A percentile compares a stretch with the other conserved stretches of the same genome.
phyloP scores from a whole-genome alignment of 1,284 basidiomycete species.

The Sparassis latifolia region DNA sequence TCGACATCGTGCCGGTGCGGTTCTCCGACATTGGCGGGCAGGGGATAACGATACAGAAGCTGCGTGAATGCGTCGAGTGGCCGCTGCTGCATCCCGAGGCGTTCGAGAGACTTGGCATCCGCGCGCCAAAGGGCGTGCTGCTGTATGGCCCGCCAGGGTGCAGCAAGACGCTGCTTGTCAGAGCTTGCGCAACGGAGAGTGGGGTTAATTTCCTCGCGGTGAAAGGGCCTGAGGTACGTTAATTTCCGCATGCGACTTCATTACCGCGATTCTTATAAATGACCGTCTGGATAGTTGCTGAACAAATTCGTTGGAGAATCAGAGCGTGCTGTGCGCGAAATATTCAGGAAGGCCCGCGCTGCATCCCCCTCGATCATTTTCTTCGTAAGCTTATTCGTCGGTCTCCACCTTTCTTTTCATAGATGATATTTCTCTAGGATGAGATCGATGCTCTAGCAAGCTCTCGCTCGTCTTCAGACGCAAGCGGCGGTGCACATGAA shows the following conservation, averaged over 20 bases:
- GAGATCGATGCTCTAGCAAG: slow-evolving; percentile 94
- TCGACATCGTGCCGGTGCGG: slow-evolving; percentile 78
- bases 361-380: slow-evolving; percentile 95
- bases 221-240: slow-evolving; percentile 87
- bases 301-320: slow-evolving; percentile 99
- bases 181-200: slow-evolving; percentile 91
- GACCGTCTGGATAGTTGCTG: slow-evolving; percentile 52
- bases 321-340: slow-evolving; percentile 89
- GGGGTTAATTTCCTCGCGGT: slow-evolving; percentile 98
- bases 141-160: slow-evolving; percentile 98
- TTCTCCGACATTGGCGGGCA: slow-evolving; percentile 94
- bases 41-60: slow-evolving; percentile 68
- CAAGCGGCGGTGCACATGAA: slow-evolving; percentile 58
- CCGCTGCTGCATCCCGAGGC: slow-evolving; percentile 82
- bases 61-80: slow-evolving; percentile 92
- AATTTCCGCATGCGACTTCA: no score
- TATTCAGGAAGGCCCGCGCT: slow-evolving; percentile 92
- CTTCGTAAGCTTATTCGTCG: slow-evolving; percentile 56
- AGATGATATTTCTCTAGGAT: slow-evolving; percentile 50
- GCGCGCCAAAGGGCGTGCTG: slow-evolving; percentile 85
- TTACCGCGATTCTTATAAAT: no score
- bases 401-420: background rate
- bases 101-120: slow-evolving; percentile 84
- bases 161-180: slow-evolving; percentile 92
- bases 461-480: slow-evolving; percentile 62